Evolutionary conservation across 1,284 basidiomycete genomes (phyloP).

Genomic region (Apiotrichum gamsii): DNA sequence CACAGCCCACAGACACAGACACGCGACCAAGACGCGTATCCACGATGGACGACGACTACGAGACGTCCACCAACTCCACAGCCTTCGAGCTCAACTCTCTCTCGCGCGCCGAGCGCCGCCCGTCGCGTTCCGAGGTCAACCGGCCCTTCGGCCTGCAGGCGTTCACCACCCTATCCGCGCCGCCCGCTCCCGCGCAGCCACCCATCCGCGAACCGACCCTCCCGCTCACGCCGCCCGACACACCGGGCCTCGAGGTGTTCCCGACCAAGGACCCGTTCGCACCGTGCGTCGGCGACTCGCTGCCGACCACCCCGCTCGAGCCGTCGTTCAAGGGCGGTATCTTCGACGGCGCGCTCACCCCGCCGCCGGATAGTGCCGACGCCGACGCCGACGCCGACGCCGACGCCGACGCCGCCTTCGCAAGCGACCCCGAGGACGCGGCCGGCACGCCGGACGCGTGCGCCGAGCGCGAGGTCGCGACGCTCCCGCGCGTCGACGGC

Average conservation of each 20-base stretch:
- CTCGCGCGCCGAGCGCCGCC: not conserved
- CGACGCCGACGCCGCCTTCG: not conserved
- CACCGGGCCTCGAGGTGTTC: not conserved
- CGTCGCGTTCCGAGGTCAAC: not conserved
- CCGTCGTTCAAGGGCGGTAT: constrained; percentile 35
- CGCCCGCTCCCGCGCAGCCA: not conserved
- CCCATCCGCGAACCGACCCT: not conserved
- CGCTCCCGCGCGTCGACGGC: constrained; percentile 40
- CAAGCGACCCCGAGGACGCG: constrained; percentile 36
- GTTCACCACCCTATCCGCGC: no score
- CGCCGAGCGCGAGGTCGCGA: constrained; percentile 4
- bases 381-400: not conserved
- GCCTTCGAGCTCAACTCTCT: not conserved
- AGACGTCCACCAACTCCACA: not conserved
- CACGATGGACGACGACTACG: no score
- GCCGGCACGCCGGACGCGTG: constrained; percentile 31
- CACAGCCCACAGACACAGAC: no score
- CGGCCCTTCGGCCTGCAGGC: not conserved
- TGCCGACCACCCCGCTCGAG: constrained; percentile 35
- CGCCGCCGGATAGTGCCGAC: not conserved
- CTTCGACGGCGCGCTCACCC: not conserved
- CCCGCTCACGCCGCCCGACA: not conserved
- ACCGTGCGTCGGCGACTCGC: constrained; percentile 31
- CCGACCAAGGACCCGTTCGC: not conserved
- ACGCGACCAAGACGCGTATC: no score